Evolutionary conservation across 805 yeast species (phyloP), one percentile per base, ranked within the genome.

Genomic region (Pichia phayaonensis): DNA sequence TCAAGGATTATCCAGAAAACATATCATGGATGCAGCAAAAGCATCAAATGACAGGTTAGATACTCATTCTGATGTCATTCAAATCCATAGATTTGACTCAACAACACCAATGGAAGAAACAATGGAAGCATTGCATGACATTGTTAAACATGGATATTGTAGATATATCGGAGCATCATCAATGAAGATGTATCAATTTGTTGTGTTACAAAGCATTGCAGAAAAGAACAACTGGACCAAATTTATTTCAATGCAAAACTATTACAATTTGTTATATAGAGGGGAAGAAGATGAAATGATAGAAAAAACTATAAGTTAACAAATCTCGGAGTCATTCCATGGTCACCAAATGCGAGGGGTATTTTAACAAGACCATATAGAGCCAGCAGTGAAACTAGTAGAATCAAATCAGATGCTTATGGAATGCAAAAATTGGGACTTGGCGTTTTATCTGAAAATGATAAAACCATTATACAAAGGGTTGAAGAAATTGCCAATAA

Each of bases 281-380:
- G 86, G 81, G 58, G 86, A 81, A 50, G 88, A 83, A 61, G 65
- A 80, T 18, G 87, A 83, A 59, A 68, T 80, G 73, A 76, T 72
- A 52, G 78, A 76, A 26, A n/a, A n/a, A 83, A 68, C 61, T 78
- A 83, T 54, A 65, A 75, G 21, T 68, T 66, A 44, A 73, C 74
- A n/a, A 75, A 75, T 12, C 75, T 83, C 38, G 84, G 82, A 1
- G 49, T 80, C 20, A 71, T 79, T 47, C 86, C 86, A 11, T 82
- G 81, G 80, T 74, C 81, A 12, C 85, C 86, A 38, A 63, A 71
- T 50, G 82, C 81, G 7, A 65, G 77, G 52, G 86, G 86, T 10
- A 29, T 75, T 1, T 66, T 81, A 42, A 71, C 84, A 0, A 70
- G 83, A 53, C 82, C 86, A 1, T 43, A 42, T 4, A 47, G 48